These are phyloP conservation scores for Cryomyces minteri DNA, from an alignment of 495 filamentous ascomycete species.

Conservation along the genomic window DNA sequence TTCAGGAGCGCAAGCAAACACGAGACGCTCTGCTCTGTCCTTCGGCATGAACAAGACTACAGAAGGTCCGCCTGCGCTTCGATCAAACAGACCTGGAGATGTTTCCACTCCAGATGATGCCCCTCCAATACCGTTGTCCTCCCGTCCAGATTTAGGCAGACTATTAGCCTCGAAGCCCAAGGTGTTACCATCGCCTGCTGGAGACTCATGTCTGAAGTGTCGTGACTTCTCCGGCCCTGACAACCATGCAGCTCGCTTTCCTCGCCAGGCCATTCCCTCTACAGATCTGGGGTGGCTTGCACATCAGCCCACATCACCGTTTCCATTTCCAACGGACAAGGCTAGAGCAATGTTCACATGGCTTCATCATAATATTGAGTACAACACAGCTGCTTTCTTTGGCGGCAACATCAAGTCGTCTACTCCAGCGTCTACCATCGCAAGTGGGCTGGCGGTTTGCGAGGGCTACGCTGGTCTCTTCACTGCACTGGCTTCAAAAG, in stretches of 20 bases:
- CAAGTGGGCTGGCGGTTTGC: slow-evolving; percentile 69
- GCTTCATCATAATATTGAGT: slow-evolving; percentile 84
- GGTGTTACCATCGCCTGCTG: slow-evolving; percentile 33
- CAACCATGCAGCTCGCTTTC: slow-evolving; percentile 56
- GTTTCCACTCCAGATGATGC: slow-evolving; percentile 12
- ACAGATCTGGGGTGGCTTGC: slow-evolving; percentile 54
- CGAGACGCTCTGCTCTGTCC: slow-evolving; percentile 15
- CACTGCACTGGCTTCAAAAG: slow-evolving; percentile 47
- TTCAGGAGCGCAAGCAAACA: slow-evolving; percentile 1
- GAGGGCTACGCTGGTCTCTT: slow-evolving; percentile 82
- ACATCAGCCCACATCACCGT: slow-evolving; percentile 55
- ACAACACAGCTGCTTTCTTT: slow-evolving; percentile 66
- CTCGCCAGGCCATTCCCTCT: slow-evolving; percentile 45
- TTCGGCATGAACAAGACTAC: slow-evolving; percentile 21
- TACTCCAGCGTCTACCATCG: slow-evolving; percentile 47
- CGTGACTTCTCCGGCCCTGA: slow-evolving; percentile 79
- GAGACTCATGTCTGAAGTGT: slow-evolving; percentile 52
- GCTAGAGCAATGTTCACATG: slow-evolving; percentile 85
- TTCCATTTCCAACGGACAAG: slow-evolving; percentile 70
- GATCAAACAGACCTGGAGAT: slow-evolving; percentile 6
- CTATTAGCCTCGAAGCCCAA: slow-evolving; percentile 36
- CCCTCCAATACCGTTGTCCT: slow-evolving; percentile 36
- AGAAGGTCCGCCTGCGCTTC: slow-evolving; percentile 15
- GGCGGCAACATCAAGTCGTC: slow-evolving; percentile 43
- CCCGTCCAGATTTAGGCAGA: slow-evolving; percentile 37